Evolutionary conservation across 2,329 filamentous ascomycete genomes (phyloP), one percentile per base, ranked within the genome.

Genomic region (Beauveria asiatica): DNA sequence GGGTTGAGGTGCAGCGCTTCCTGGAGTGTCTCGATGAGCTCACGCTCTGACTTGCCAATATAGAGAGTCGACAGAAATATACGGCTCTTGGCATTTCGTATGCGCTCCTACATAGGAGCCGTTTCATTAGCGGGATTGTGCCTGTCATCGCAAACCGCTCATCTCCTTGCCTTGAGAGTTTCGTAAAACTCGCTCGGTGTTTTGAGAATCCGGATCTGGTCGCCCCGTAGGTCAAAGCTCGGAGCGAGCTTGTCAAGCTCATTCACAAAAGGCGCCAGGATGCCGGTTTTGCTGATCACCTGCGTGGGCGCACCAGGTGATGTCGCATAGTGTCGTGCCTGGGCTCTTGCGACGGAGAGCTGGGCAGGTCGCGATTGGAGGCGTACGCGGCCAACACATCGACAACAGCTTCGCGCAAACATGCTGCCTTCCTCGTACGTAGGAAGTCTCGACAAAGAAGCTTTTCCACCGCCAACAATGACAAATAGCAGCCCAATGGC

Each of bases 31-130:
- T 85, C 80, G 61, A 97, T 90, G 69, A 99, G 80, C 67, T 97
- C 94, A 73, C 87, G 82, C 74, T 99, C 94, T 1, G 89, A 89
- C 73, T 93, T 96, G 64, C 94, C 94, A 70, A 99, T 94, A 72
- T 99, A 99, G 57, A 99, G 77, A 0, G 94, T 99, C n/a, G 92
- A 96, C 54, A 99, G 78, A 71, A 95, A 99, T 65, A 99, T 88
- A 62, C 90, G 84, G 57, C 77, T 80, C 72, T 90, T 84, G 10
- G 94, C 94, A 64, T 82, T 83, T 57, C 83, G 83, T 70, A 99
- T 97, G 76, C 92, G 96, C 64, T 82, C 76, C 88, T 92, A 62
- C 25, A 37, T 13, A 6, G 6, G 33, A 5, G 16, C 33, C 33
- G 11, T 5, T 37, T 37, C 33, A 16, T 37, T 37, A 37, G 33